These are phyloP conservation scores for Ceriops decandra DNA, from an alignment of 345 rosid genomes.

Conservation along the genomic window DNA sequence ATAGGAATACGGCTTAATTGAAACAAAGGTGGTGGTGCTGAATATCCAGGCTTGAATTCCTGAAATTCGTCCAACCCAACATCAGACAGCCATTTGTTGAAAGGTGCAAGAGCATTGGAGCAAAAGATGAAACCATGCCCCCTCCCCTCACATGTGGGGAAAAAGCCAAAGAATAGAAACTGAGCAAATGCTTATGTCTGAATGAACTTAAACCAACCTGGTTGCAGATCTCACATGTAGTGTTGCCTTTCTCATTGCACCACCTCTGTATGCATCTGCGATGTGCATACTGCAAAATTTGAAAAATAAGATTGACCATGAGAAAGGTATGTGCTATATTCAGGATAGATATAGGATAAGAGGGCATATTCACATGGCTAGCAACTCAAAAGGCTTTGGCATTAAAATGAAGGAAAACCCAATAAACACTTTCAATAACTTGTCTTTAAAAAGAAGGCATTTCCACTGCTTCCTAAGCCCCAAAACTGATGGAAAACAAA, in stretches of 20 bases:
- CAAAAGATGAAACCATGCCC: neutral
- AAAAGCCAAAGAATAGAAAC: neutral
- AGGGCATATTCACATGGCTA: too few relatives aligned
- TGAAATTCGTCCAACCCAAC: constrained; percentile 30
- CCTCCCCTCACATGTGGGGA: neutral
- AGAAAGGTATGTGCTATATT: too few relatives aligned
- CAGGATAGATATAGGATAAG: too few relatives aligned
- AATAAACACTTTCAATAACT: neutral
- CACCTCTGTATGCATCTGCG: constrained; percentile 7
- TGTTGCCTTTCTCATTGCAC: constrained; percentile 2
- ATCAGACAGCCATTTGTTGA: neutral
- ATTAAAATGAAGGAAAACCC: neutral
- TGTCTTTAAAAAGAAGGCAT: neutral
- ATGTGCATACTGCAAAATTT: neutral
- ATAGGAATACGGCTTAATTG: constrained; percentile 70
- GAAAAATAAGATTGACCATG: neutral
- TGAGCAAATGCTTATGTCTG: too few relatives aligned
- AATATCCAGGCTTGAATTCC: constrained; percentile 82
- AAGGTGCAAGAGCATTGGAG: neutral
- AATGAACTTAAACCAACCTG: neutral
- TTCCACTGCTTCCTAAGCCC: too few relatives aligned
- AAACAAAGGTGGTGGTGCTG: constrained; percentile 74
- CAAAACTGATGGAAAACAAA: neutral
- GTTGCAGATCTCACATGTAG: neutral
- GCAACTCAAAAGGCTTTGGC: too few relatives aligned